Evolutionary conservation across 73 alveolate species (phyloP).

Genomic region (Tetrahymena malaccensis): DNA sequence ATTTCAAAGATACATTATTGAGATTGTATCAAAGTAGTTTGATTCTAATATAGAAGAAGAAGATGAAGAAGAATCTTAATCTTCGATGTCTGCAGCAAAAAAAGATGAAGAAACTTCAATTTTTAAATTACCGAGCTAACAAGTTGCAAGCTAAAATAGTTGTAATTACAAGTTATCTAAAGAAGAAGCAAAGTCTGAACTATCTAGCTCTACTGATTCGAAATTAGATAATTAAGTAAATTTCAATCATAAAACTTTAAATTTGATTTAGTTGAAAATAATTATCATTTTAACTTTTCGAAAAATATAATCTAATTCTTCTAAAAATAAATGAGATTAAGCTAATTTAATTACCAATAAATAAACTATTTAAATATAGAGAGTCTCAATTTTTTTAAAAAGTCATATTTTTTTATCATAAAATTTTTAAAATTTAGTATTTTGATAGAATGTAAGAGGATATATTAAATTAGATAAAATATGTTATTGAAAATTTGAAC

Average conservation of each 20-base stretch:
- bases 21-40: not conserved
- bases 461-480: too few relatives aligned
- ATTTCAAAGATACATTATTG: not conserved
- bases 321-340: too few relatives aligned
- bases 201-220: not conserved
- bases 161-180: not conserved
- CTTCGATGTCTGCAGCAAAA: not conserved
- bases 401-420: too few relatives aligned
- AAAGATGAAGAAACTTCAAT: not conserved
- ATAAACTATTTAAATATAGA: too few relatives aligned
- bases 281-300: too few relatives aligned
- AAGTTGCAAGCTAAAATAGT: not conserved
- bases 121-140: not conserved
- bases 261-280: too few relatives aligned
- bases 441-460: not conserved
- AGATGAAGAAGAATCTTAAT: not conserved
- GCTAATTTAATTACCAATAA: too few relatives aligned
- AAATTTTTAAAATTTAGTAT: not conserved
- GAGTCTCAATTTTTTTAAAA: too few relatives aligned
- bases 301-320: too few relatives aligned
- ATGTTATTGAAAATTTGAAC: not conserved
- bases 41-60: not conserved
- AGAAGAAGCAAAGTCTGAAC: not conserved
- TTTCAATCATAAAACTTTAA: too few relatives aligned
- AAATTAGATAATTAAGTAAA: not conserved